Evolutionary conservation across 2,329 filamentous ascomycete genomes (phyloP).

Genomic region (Aspergillus nomiae): DNA sequence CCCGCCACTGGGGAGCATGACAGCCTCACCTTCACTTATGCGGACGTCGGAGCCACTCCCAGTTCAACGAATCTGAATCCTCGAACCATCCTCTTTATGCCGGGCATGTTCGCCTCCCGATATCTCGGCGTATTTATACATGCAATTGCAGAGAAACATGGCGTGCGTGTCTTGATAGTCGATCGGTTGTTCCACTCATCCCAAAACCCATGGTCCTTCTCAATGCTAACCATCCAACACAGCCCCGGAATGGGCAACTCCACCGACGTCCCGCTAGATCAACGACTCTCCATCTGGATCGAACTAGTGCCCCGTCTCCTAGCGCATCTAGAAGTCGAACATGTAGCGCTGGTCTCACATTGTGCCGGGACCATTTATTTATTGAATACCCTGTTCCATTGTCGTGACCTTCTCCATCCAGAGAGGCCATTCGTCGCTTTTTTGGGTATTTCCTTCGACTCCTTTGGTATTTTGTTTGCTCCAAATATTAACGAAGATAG

Average conservation of each 20-base stretch:
- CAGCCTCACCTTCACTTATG: slow-evolving; percentile 22
- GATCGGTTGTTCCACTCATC: slow-evolving; percentile 15
- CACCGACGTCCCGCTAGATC: slow-evolving; percentile 37
- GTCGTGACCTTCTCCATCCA: slow-evolving; percentile 14
- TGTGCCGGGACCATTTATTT: slow-evolving; percentile 47
- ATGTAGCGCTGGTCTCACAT: slow-evolving; percentile 43
- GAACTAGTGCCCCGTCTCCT: slow-evolving; percentile 46
- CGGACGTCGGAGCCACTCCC: slow-evolving; percentile 21
- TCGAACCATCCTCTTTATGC: slow-evolving; percentile 23
- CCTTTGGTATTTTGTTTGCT: neutral
- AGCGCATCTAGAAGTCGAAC: slow-evolving; percentile 29
- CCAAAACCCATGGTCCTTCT: neutral
- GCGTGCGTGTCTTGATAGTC: slow-evolving; percentile 28
- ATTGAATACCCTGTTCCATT: slow-evolving; percentile 39
- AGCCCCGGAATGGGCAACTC: slow-evolving; percentile 40
- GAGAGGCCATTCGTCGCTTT: slow-evolving; percentile 9
- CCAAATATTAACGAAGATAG: slow-evolving; percentile 26
- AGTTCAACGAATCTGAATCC: slow-evolving; percentile 1
- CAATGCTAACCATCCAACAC: neutral
- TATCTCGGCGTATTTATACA: slow-evolving; percentile 26
- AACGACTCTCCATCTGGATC: slow-evolving; percentile 43
- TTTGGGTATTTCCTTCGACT: slow-evolving; percentile 15
- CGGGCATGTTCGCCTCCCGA: slow-evolving; percentile 31
- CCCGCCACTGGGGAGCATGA: slow-evolving; percentile 16
- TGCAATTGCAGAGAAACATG: slow-evolving; percentile 22